Evolutionary conservation across 148 eudicot genomes (phyloP).

Genomic region (Euryodendron excelsum): DNA sequence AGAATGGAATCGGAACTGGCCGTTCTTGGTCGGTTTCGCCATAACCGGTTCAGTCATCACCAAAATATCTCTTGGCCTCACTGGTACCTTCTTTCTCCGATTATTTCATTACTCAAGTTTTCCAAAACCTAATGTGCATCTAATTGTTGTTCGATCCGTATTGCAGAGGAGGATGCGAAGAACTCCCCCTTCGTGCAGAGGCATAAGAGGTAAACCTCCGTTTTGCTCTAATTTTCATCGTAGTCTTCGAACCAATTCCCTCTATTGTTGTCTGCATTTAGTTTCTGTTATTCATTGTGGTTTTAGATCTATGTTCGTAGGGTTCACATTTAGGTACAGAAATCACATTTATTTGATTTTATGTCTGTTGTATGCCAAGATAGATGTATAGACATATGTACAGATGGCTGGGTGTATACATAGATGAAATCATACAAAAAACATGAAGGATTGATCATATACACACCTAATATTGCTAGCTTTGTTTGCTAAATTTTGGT

Average conservation of each 20-base stretch:
- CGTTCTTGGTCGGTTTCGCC: conserved; percentile 26
- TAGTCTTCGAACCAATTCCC: background rate
- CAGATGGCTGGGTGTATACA: no score
- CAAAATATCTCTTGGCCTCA: conserved; percentile 22
- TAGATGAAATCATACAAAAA: no score
- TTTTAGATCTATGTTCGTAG: background rate
- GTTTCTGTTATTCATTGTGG: background rate
- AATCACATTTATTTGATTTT: no score
- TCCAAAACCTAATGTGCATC: background rate
- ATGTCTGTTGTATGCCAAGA: no score
- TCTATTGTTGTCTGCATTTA: background rate
- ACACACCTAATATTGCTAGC: background rate
- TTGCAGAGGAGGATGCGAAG: conserved; percentile 79
- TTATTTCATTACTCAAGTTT: background rate
- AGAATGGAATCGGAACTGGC: conserved; percentile 24
- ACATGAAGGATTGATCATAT: no score
- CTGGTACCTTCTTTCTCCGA: conserved; percentile 10
- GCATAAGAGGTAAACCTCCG: conserved; percentile 51
- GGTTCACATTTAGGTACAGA: background rate
- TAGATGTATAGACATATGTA: no score
- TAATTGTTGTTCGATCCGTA: background rate
- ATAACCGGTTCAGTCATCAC: conserved; percentile 24
- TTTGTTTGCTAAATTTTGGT: background rate
- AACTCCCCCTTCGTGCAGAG: conserved; percentile 76
- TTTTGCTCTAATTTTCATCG: background rate